These are phyloP conservation scores for Rhodotorula taiwanensis DNA, from an alignment of 768 basidiomycete species.

Conservation along the genomic window DNA sequence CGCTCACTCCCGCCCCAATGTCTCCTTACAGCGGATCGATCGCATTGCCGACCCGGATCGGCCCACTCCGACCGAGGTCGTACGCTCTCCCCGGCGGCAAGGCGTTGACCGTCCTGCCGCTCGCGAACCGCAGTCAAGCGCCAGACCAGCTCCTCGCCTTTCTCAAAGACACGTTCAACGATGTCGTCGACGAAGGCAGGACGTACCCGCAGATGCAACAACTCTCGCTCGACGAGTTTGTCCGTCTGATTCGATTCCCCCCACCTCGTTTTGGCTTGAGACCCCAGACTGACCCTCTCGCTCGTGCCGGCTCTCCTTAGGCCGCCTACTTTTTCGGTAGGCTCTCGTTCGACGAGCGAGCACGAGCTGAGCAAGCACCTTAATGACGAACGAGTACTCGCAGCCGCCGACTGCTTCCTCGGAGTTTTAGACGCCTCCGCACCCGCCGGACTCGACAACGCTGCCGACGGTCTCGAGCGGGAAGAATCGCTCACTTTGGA, in stretches of 20 bases:
- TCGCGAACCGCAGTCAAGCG: slow-evolving; percentile 52
- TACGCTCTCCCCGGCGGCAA: slow-evolving; percentile 17
- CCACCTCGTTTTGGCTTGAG: background rate
- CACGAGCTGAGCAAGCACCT: background rate
- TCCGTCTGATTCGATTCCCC: slow-evolving; percentile 51
- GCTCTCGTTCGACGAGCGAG: background rate
- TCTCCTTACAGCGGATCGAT: slow-evolving; percentile 66
- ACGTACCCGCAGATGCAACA: slow-evolving; percentile 76
- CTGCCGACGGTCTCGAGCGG: slow-evolving; percentile 1
- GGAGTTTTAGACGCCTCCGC: slow-evolving; percentile 35
- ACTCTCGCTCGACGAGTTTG: slow-evolving; percentile 54
- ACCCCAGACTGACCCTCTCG: background rate
- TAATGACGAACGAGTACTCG: background rate
- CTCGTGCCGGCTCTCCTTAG: background rate
- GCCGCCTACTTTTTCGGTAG: slow-evolving; percentile 39
- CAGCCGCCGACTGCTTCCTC: slow-evolving; percentile 37
- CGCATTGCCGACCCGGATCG: slow-evolving; percentile 30
- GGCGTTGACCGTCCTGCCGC: slow-evolving; percentile 42
- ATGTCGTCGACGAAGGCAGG: slow-evolving; percentile 64
- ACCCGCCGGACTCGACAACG: slow-evolving; percentile 31
- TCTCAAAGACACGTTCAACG: slow-evolving; percentile 52
- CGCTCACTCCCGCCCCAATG: slow-evolving; percentile 48
- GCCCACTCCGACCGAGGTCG: slow-evolving; percentile 19
- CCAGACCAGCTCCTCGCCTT: slow-evolving; percentile 45
- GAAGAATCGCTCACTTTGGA: slow-evolving; percentile 45